A percentile compares a stretch with the other conserved stretches of the same genome.
Evolutionary conservation across 768 basidiomycete species (phyloP).

Genomic region (Pleurotus tuber-regium): DNA sequence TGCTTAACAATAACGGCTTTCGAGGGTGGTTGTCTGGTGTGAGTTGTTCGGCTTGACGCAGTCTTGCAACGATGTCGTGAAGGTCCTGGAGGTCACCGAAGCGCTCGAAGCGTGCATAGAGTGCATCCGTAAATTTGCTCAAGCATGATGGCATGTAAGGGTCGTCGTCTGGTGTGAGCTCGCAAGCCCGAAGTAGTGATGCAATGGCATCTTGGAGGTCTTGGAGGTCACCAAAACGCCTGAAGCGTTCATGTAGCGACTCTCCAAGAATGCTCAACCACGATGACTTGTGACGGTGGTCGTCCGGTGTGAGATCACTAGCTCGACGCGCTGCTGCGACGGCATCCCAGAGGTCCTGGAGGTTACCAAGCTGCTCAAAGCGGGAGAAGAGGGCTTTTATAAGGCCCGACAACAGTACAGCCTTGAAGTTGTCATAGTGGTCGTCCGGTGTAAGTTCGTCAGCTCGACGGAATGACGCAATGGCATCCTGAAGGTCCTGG

Average conservation of each 20-base stretch:
- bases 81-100: slow-evolving; percentile 4
- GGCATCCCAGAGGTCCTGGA: neutral
- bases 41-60: neutral
- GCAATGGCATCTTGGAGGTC: neutral
- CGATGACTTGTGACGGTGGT: neutral
- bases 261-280: no score
- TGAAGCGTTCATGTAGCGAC: no score
- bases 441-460: neutral
- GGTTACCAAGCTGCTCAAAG: no score
- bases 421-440: neutral
- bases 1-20: slow-evolving; percentile 3
- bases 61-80: neutral
- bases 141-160: neutral
- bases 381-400: neutral
- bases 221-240: neutral
- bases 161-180: neutral
- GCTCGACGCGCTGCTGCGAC: neutral
- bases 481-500: neutral
- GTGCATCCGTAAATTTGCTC: neutral
- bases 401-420: neutral
- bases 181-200: neutral
- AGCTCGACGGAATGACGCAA: neutral
- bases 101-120: slow-evolving; percentile 1
- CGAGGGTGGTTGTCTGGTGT: slow-evolving; percentile 3
- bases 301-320: neutral